Evolutionary conservation across 75 land plant genomes (phyloP).

Genomic region (Larix kaempferi): DNA sequence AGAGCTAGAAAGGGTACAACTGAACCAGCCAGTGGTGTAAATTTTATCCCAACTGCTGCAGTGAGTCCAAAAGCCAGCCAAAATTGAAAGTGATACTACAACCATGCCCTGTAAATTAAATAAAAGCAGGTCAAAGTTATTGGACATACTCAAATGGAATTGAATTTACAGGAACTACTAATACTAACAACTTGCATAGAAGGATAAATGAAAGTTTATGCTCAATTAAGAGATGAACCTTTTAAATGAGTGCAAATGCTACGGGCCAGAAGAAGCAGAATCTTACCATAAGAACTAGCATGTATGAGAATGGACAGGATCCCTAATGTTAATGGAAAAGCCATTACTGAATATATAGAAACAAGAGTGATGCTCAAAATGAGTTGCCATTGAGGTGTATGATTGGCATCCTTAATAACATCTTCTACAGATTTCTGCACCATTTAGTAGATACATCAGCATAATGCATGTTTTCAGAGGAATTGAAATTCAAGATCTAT

Average conservation of each 20-base stretch:
- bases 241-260: background rate
- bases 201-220: background rate
- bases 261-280: background rate
- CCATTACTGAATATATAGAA: slow-evolving; percentile 27
- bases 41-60: slow-evolving; percentile 34
- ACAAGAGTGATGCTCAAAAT: slow-evolving; percentile 29
- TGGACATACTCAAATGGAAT: background rate
- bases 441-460: background rate
- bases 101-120: slow-evolving; percentile 35
- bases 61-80: slow-evolving; percentile 50
- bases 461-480: background rate
- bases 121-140: background rate
- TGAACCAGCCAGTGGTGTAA: slow-evolving; percentile 40
- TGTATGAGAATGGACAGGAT: slow-evolving; percentile 42
- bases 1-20: slow-evolving; percentile 49
- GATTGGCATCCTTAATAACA: slow-evolving; percentile 35
- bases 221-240: background rate
- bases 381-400: slow-evolving; percentile 36
- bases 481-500: background rate
- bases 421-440: slow-evolving; percentile 42
- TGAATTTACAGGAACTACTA: background rate
- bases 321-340: slow-evolving; percentile 34
- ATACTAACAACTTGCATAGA: background rate
- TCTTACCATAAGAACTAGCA: slow-evolving; percentile 35
- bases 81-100: slow-evolving; percentile 35